Percentiles rank a stretch among this genome's conserved stretches.
Conservation (phyloP, 2,329 filamentous ascomycete genomes). For the Apiospora malaysiana region DNA sequence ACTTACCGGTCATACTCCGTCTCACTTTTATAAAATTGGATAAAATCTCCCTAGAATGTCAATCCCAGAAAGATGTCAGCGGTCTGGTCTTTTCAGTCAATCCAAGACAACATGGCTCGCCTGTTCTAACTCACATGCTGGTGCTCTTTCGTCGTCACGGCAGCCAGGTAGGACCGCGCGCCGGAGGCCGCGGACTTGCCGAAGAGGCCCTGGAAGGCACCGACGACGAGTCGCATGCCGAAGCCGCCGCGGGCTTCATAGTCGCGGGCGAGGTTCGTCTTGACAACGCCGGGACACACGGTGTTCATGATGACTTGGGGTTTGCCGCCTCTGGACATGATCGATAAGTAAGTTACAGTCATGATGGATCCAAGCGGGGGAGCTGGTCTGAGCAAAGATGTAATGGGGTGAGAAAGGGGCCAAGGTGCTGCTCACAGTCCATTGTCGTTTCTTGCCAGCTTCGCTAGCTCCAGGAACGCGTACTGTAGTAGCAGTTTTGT, state of each 20-base stretch:
- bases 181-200: constrained; percentile 36
- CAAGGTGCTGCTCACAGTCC: constrained; percentile 30
- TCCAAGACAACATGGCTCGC: no score
- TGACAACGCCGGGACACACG: constrained; percentile 35
- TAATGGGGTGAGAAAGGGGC: background rate
- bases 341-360: background rate
- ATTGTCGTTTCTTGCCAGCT: constrained; percentile 28
- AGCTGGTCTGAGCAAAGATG: background rate
- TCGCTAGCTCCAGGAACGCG: constrained; percentile 30
- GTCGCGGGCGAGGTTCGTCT: constrained; percentile 30
- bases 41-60: background rate
- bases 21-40: background rate
- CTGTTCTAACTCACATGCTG: constrained; percentile 31
- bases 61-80: background rate
- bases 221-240: constrained; percentile 21
- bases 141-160: constrained; percentile 30
- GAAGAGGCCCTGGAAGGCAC: constrained; percentile 28
- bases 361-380: background rate
- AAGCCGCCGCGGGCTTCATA: constrained; percentile 23
- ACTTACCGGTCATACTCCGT: background rate
- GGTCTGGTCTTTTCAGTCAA: no score
- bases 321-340: background rate
- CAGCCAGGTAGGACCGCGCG: constrained; percentile 34
- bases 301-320: constrained; percentile 38
- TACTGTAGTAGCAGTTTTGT: constrained; percentile 37